A percentile compares a stretch with the other conserved stretches of the same genome.
These are phyloP conservation scores for Cryptosporidium viatorum DNA, from an alignment of 169 alveolate species.

Conservation along the genomic window DNA sequence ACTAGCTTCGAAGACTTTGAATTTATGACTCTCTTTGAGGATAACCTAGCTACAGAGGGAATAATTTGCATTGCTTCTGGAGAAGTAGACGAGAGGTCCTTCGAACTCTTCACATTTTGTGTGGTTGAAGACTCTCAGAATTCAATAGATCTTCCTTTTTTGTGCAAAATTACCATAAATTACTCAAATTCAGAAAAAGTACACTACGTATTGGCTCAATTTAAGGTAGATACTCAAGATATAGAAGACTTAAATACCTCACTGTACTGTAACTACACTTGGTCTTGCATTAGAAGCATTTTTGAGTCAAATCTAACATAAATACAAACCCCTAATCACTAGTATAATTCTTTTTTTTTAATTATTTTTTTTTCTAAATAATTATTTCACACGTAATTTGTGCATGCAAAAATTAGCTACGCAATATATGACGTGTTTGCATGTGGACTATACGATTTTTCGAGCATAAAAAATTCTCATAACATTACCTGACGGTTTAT, in stretches of 20 bases:
- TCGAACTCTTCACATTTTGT: conserved; percentile 20
- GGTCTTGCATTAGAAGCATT: neutral
- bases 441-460: neutral
- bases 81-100: conserved; percentile 34
- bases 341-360: neutral
- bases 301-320: neutral
- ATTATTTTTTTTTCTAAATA: neutral
- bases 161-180: conserved; percentile 2
- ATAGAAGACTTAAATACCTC: neutral
- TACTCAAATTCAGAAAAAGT: neutral
- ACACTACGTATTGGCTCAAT: neutral
- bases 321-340: neutral
- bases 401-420: neutral
- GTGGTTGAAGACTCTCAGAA: neutral
- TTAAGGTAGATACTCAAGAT: conserved; percentile 5
- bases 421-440: neutral
- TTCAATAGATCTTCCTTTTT: neutral
- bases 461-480: neutral
- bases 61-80: conserved; percentile 69
- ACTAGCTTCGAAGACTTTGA: neutral
- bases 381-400: neutral
- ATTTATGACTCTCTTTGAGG: conserved; percentile 21
- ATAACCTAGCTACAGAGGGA: conserved; percentile 1
- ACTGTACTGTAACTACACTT: neutral
- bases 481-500: too few species aligned